phyloP scores from a whole-genome alignment of 306 rosid species.

The Psophocarpus tetragonolobus region DNA sequence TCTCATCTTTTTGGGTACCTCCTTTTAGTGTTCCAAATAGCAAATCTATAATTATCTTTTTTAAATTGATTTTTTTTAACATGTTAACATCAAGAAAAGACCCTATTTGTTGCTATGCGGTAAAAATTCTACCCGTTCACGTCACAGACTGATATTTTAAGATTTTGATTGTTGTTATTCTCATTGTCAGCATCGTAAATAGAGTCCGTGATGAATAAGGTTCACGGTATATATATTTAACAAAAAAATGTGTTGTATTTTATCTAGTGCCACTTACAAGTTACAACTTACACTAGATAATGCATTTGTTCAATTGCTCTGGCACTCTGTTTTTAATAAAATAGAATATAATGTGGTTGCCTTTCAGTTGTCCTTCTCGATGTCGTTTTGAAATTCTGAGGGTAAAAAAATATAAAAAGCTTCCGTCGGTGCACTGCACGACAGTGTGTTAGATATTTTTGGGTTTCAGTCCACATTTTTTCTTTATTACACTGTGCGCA shows the following conservation, averaged over 20 bases:
- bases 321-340: not conserved
- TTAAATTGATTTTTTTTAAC: not conserved
- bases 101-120: not conserved
- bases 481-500: not conserved
- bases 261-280: not conserved
- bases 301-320: not conserved
- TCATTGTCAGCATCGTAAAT: constrained; percentile 11
- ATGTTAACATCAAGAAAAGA: constrained; percentile 8
- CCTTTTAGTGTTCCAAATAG: not conserved
- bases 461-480: not conserved
- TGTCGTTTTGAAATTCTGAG: not conserved
- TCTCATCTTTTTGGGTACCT: not conserved
- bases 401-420: not conserved
- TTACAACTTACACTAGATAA: not conserved
- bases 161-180: not conserved
- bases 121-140: not conserved
- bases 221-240: not conserved
- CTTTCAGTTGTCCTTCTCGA: constrained; percentile 12
- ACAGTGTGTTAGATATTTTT: not conserved
- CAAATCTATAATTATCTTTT: not conserved
- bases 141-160: constrained; percentile 12
- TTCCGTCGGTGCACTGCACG: not conserved
- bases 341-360: not conserved
- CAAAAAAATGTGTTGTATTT: not conserved
- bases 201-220: constrained; percentile 10